Evolutionary conservation across 768 basidiomycete genomes (phyloP), one percentile per base, ranked within the genome.

Genomic region (Trametes villosa): DNA sequence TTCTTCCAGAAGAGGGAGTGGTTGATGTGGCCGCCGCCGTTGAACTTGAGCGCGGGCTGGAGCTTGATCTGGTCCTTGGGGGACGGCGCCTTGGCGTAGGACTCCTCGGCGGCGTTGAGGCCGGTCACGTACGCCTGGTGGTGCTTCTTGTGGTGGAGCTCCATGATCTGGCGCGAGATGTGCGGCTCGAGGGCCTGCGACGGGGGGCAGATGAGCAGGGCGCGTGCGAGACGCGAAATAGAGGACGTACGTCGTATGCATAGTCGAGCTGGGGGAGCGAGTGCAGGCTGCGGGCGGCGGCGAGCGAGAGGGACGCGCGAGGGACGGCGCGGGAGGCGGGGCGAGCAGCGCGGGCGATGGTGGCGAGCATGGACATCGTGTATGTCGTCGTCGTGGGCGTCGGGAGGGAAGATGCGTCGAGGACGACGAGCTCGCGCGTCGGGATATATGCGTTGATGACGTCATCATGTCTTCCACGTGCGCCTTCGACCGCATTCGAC

Each of bases 1-100:
- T 95, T 96, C 79, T 85, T 89, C 96, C 96, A 97, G 84, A 98
- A 98, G 60, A 96, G 86, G 53, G 94, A 91, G 80, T 94, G 93
- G 78, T 95, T 94, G 82, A 95, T 91, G 77, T 92, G 94, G 11
- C 91, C 95, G 77, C 95, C 95, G 64, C 95, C 95, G 75, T 98
- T 97, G 83, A 98, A 98, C 77, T 91, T 94, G 74, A 97, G 81
- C 6, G 94, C 94, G 17, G 91, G 86, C 75, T 95, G 93, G 58
- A 97, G 88, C 24, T 86, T 87, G 69, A 97, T 94, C 65, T 87
- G 84, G 72, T 89, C 87, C 77, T 89, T 92, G 69, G 91, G 83
- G 49, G 86, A 83, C 3, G 76, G 66, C 0, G 89, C 79, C 67
- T 85, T 84, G 47, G 85, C 80, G 72, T 94, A 92, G 0, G 83